Evolutionary conservation across 768 basidiomycete genomes (phyloP), one percentile per base, ranked within the genome.

Genomic region (Trametes cubensis): DNA sequence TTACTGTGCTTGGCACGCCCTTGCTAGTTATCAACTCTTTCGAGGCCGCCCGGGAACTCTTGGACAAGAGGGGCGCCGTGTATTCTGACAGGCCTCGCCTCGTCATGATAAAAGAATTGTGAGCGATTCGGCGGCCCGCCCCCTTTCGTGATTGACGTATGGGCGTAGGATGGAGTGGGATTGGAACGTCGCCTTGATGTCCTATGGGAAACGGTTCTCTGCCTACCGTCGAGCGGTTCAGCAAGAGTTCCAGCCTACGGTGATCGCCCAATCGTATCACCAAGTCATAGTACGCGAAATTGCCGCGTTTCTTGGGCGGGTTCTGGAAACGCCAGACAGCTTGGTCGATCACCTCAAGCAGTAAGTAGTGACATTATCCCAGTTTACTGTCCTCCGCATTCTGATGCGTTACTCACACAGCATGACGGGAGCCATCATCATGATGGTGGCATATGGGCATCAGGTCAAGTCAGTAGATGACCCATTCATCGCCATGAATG

Each of bases 71-170:
- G n/a, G 62, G 67, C 41, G 26, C 61, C 4, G 61, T 67, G 21
- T 73, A 72, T 34, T 72, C 72, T 3, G 70, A 69, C 23, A 60
- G 72, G 10, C 70, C 72, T 5, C 51, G 25, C 8, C 44, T 71
- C 18, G 57, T 64, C 2, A 57, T 69, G 50, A 41, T 55, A 1
- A 48, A 40, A 45, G 65, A 66, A 18, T 39, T 58, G 54, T 54
- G 30, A 38, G 49, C 38, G n/a, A 2, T 20, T n/a, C 4, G 28
- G 28, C 28, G 4, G 28, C 3, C 28, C 28, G 3, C 28, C 7
- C 28, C 28, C 28, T 28, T 21, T 20, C 44, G 14, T 20, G 20
- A 15, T 11, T 10, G 13, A 28, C 48, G 50, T 49, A 5, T 28
- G n/a, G 20, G 42, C 17, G 34, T 34, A 34, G 53, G 21, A 20